phyloP scores from a whole-genome alignment of 805 yeast genomes.

The Candida succiphila region DNA sequence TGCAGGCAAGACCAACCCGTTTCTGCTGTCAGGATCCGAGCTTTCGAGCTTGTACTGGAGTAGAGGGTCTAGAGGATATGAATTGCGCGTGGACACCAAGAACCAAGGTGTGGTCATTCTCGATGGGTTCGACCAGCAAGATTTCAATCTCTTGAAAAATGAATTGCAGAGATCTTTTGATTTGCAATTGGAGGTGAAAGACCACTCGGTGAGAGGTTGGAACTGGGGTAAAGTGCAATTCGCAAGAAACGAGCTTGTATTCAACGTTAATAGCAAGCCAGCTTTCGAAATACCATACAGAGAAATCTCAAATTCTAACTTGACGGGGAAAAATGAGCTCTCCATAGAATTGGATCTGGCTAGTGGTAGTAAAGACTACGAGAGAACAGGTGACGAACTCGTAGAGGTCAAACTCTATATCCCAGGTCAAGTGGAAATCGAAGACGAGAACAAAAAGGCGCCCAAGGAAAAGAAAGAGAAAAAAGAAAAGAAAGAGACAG shows the following conservation, averaged over 20 bases:
- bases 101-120: constrained; percentile 76
- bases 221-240: constrained; percentile 96
- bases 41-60: constrained; percentile 80
- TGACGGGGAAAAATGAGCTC: constrained; percentile 89
- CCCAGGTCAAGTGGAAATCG: constrained; percentile 65
- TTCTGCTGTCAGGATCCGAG: constrained; percentile 80
- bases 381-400: constrained; percentile 85
- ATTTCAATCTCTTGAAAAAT: constrained; percentile 69
- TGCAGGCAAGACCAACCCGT: constrained; percentile 56
- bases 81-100: constrained; percentile 80
- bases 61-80: constrained; percentile 87
- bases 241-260: constrained; percentile 84
- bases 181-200: constrained; percentile 68
- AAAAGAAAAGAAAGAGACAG: constrained; percentile 16
- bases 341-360: constrained; percentile 73
- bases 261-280: constrained; percentile 80
- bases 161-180: constrained; percentile 73
- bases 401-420: constrained; percentile 91
- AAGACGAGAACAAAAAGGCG: constrained; percentile 35
- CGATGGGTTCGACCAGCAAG: constrained; percentile 88
- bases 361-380: constrained; percentile 31
- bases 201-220: constrained; percentile 96
- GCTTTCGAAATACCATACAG: constrained; percentile 84
- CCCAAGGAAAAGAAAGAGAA: constrained; percentile 15
- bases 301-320: constrained; percentile 72